Base-by-base conservation (phyloP, 177 flowering plant genomes). In the Vitis hybrid region DNA sequence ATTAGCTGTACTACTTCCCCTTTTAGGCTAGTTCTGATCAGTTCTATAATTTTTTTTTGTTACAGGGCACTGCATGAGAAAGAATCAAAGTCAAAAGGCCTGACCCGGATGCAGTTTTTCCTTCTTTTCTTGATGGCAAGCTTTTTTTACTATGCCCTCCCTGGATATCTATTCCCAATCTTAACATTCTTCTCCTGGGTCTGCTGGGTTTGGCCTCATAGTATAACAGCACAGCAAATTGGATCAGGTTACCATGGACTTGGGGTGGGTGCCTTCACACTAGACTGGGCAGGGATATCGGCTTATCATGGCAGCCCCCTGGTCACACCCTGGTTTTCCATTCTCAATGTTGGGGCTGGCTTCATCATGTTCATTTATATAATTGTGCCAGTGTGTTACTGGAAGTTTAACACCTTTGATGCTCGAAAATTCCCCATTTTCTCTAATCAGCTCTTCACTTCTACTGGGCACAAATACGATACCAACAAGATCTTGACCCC, bases 161-260 rank as follows among this genome's bases (percentile, higher is more conserved):
- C 98, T 1, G 97, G 97, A n/a, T 94, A 94, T 71, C 83, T 94
- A 1, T 83, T 94, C 73, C 86, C 89, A 57, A 86, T 94, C 23
- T 76, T 94, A 72, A 87, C 98, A 57, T 94, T 94, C 82, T 94
- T 92, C 83, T 94, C 98, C 45, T 94, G 98, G 98, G 93, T 94
- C 5, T 94, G 98, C 67, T 94, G 97, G 98, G 90, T 73, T 18
- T 89, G 90, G 90, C 98, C 98, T 1, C 81, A 74, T 9, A 94
- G 84, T 79, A 86, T 94, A 73, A 94, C 98, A 1, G 96, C 97
- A 18, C 98, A 94, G 74, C 98, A 94, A 77, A 70, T 94, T 26
- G 98, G 98, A 0, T 94, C 98, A 1, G 97, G 89, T 32, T 86
- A 88, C 82, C 84, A 89, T 69, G 98, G 98, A 19, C 94, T 94